Percentiles rank a stretch among this genome's conserved stretches.
Conservation (phyloP, 2,329 filamentous ascomycete genomes). For the Arthrocladium fulminans region DNA sequence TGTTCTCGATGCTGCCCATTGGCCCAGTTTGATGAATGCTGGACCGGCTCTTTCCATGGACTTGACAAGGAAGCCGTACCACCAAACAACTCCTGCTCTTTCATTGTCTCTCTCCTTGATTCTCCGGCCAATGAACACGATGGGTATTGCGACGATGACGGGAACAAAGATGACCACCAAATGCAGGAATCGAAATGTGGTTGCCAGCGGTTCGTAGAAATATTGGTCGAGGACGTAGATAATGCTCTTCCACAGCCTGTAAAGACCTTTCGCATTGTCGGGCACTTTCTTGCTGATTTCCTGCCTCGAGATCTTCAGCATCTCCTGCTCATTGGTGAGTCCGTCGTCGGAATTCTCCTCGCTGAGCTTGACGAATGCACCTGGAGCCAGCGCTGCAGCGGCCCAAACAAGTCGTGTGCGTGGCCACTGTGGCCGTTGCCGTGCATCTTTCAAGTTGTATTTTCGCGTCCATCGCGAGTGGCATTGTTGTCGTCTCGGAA, state of each 20-base stretch:
- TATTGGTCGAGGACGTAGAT: slow-evolving; percentile 57
- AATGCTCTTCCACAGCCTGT: slow-evolving; percentile 49
- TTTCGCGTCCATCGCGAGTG: slow-evolving; percentile 19
- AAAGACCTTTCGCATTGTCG: slow-evolving; percentile 52
- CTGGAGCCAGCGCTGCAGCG: slow-evolving; percentile 45
- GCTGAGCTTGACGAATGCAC: slow-evolving; percentile 51
- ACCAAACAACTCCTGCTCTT: slow-evolving; percentile 76
- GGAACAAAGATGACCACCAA: slow-evolving; percentile 83
- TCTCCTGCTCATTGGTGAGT: slow-evolving; percentile 71
- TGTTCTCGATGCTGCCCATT: slow-evolving; percentile 94
- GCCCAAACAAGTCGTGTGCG: slow-evolving; percentile 28
- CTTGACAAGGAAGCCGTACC: slow-evolving; percentile 80
- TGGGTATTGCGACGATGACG: slow-evolving; percentile 70
- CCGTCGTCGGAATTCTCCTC: slow-evolving; percentile 40
- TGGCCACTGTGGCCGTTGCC: slow-evolving; percentile 20
- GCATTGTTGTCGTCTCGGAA: slow-evolving; percentile 21
- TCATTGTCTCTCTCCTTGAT: slow-evolving; percentile 61
- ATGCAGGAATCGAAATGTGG: slow-evolving; percentile 78
- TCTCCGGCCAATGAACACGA: slow-evolving; percentile 66
- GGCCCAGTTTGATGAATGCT: slow-evolving; percentile 96
- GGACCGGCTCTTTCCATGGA: slow-evolving; percentile 90
- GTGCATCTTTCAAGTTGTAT: slow-evolving; percentile 23
- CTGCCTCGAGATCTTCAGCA: slow-evolving; percentile 71
- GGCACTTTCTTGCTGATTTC: slow-evolving; percentile 66
- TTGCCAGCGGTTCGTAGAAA: slow-evolving; percentile 68